A percentile compares a stretch with the other conserved stretches of the same genome.
Evolutionary conservation across 371 early-diverging fungal genomes (phyloP).

Genomic region (Lichtheimia hyalospora): DNA sequence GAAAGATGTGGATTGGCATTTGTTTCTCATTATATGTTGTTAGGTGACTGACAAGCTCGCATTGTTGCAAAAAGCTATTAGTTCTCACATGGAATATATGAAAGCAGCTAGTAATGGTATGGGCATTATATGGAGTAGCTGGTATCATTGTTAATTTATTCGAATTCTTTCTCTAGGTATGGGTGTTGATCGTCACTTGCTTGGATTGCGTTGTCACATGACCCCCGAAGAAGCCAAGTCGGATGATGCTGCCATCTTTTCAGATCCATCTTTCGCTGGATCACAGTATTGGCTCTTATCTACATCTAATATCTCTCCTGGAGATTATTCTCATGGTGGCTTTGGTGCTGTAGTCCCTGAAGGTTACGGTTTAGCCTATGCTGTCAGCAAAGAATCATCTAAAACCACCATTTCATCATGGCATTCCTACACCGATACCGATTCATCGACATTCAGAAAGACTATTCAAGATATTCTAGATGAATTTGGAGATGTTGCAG

Average conservation of each 20-base stretch:
- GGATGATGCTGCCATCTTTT: constrained; percentile 61
- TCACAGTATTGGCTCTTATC: constrained; percentile 72
- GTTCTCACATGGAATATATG: constrained; percentile 68
- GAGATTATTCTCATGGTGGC: constrained; percentile 71
- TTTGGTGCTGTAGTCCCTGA: constrained; percentile 79
- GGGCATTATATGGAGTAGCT: constrained; percentile 40
- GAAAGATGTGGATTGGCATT: not conserved
- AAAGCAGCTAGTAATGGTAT: constrained; percentile 62
- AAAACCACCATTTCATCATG: constrained; percentile 80
- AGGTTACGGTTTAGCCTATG: constrained; percentile 92
- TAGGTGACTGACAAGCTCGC: constrained; percentile 59
- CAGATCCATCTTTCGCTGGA: constrained; percentile 70
- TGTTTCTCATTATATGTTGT: not conserved
- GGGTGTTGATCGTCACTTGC: constrained; percentile 87
- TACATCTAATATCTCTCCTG: constrained; percentile 85
- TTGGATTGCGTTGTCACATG: constrained; percentile 81
- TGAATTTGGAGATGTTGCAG: constrained; percentile 58
- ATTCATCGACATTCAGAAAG: constrained; percentile 55
- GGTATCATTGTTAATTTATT: constrained; percentile 33
- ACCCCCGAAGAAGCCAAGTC: constrained; percentile 69
- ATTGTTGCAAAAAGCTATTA: constrained; percentile 62
- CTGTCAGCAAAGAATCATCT: constrained; percentile 76
- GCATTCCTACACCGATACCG: constrained; percentile 46
- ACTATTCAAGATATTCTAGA: constrained; percentile 53
- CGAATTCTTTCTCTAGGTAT: constrained; percentile 62